Base-by-base conservation (phyloP, 495 filamentous ascomycete species). In the Penicillium pulvis region DNA sequence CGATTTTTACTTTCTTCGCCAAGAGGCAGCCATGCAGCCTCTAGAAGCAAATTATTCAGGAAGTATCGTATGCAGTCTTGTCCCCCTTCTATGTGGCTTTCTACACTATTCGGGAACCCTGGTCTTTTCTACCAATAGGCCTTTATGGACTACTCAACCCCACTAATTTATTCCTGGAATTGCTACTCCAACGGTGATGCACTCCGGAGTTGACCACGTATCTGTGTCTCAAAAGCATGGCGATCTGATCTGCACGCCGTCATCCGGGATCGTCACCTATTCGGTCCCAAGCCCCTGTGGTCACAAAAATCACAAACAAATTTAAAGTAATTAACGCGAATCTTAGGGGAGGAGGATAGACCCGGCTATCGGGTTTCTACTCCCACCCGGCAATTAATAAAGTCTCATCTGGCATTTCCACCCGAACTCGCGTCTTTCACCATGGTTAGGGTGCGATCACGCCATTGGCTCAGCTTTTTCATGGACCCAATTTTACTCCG, bases 231-330 rank as follows among this genome's bases (percentile, higher is more conserved):
- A 71, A 68, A 53, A 43, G 61, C 58, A 57, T 61, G 71, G 64
- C 73, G 69, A 75, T 75, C 73, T 17, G 71, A 76, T 73, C 71
- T 71, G 71, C 73, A 75, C 62, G 61, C 67, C 65, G 62, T 71
- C 67, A 67, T 49, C 60, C 46, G 53, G 61, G 67, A 70, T 70
- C 67, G 60, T 56, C 66, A 48, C 56, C 53, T 53, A 59, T 53
- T 63, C 36, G 51, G 55, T 33, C 36, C 30, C 17, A 28, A 36
- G 17, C 26, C 53, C 20, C 33, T 30, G 4, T 39, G 30, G 7
- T 10, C 19, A 48, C 41, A 19, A 45, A 53, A 41, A 39, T 53
- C 11, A 39, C 24, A 36, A 51, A 35, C 17, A 39, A 36, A 20
- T 23, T 39, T 3, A n/a, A 51, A 51, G 31, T 36, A n/a, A 24